Evolutionary conservation across 2,329 filamentous ascomycete species (phyloP).

Genomic region (Arthrinium puccinioides): DNA sequence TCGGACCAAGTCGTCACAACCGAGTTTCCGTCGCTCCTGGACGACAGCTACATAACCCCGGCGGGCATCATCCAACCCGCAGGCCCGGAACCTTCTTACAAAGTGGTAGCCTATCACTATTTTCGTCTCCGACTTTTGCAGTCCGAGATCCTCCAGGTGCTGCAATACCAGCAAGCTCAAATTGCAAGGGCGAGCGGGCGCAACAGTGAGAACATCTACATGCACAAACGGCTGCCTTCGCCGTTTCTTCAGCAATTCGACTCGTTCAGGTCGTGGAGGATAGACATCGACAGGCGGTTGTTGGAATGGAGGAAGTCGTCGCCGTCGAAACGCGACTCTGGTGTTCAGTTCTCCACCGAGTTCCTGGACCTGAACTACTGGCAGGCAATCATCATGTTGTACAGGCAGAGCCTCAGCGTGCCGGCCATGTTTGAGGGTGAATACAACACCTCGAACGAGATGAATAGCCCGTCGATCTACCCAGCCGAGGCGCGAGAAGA

Average conservation of each 20-base stretch:
- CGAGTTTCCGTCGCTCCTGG: conserved; percentile 81
- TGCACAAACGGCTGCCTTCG: conserved; percentile 72
- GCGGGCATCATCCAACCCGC: conserved; percentile 61
- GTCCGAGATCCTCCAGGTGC: conserved; percentile 88
- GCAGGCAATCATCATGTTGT: conserved; percentile 94
- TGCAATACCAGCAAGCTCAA: conserved; percentile 87
- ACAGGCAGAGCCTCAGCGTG: conserved; percentile 82
- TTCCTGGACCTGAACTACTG: conserved; percentile 96
- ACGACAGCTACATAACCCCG: conserved; percentile 82
- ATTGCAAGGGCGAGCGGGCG: conserved; percentile 61
- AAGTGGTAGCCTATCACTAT: conserved; percentile 86
- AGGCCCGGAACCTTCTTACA: conserved; percentile 69
- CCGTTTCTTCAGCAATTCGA: conserved; percentile 80
- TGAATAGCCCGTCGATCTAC: conserved; percentile 54
- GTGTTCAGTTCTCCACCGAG: conserved; percentile 81
- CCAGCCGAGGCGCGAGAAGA: conserved; percentile 66
- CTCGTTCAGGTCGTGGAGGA: conserved; percentile 82
- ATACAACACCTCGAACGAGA: conserved; percentile 57
- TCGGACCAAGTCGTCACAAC: conserved; percentile 96
- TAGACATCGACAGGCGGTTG: conserved; percentile 76
- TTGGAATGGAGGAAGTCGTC: conserved; percentile 82
- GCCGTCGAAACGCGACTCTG: conserved; percentile 70
- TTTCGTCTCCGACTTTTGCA: conserved; percentile 82
- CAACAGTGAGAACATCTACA: conserved; percentile 61
- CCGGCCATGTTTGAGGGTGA: conserved; percentile 80